Conservation (phyloP, 176 grass and related monocot species). For the Zoysia pacifica region DNA sequence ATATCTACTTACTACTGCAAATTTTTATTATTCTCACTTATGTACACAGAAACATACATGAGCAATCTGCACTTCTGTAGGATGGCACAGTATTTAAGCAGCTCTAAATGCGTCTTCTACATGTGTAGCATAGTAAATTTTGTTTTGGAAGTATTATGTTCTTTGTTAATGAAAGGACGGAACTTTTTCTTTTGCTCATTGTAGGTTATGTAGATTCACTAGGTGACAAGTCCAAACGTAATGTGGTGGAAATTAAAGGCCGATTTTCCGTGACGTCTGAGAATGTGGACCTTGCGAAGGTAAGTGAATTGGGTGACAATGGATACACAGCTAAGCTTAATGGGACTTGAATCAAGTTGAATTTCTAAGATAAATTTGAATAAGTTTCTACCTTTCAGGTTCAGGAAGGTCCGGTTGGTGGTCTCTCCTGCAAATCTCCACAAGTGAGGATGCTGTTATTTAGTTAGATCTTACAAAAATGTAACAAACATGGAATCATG, state of each 20-base stretch:
- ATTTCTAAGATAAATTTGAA: not conserved
- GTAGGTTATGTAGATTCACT: conserved; percentile 90
- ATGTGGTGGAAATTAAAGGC: conserved; percentile 96
- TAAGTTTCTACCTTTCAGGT: conserved; percentile 41
- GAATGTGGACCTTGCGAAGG: conserved; percentile 97
- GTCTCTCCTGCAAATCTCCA: conserved; percentile 58
- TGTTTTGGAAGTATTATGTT: not conserved
- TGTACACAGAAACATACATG: not conserved
- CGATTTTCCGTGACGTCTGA: conserved; percentile 99
- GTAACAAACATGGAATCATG: not conserved
- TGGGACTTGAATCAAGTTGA: conserved; percentile 1
- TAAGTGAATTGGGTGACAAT: conserved; percentile 36
- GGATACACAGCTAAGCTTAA: conserved; percentile 26
- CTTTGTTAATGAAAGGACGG: conserved; percentile 30
- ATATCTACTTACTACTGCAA: not conserved
- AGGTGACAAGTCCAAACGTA: conserved; percentile 85
- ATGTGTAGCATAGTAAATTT: conserved; percentile 5
- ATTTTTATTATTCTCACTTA: conserved; percentile 1
- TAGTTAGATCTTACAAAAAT: conserved; percentile 14
- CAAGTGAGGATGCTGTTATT: conserved; percentile 56
- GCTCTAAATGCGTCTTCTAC: conserved; percentile 9
- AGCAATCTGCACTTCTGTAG: conserved; percentile 18
- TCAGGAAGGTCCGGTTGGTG: conserved; percentile 70
- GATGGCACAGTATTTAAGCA: conserved; percentile 6
- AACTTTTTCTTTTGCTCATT: conserved; percentile 40